Base-by-base conservation (phyloP, 768 basidiomycete species). In the Boletus reticuloceps region DNA sequence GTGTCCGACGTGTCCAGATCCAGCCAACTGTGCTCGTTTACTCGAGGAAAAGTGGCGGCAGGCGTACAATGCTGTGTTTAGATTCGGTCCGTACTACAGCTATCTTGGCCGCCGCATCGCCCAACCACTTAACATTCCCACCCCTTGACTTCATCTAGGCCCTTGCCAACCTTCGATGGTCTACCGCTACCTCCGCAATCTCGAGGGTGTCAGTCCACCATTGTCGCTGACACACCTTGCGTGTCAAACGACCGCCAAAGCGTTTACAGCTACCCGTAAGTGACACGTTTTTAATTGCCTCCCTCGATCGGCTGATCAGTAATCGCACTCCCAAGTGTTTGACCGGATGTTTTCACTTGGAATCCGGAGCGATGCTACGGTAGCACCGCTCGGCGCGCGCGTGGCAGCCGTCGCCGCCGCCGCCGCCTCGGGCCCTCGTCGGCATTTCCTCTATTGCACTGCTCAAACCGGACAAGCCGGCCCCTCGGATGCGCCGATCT, bases 21-120 rank as follows among this genome's bases (percentile, higher is more conserved):
- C 91, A 7, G 42, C 78, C 1, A 79, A 70, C 17, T 98, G 94
- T 66, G 95, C 94, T 17, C 83, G 86, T 13, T 72, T 90, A 6
- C 79, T 97, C 9, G 94, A 96, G 62, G 94, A 98, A 56, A 96
- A 95, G 68, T 98, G 94, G 93, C 77, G 84, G 40, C 90, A 91
- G 64, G 93, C 91, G 0, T 94, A 94, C 64, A 81, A 86, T 41
- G 83, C 91, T 19, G 86, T 93, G 9, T 91, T 92, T 69, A 83
- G 93, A 41, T 94, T 94, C 69, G 94, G 91, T 84, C 19, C 50
- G 62, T 58, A 25, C 22, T 36, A 16, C 31, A 7, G 8, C 22
- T 27, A 34, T 40, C 14, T 48, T 36, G 22, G 19, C 40, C 20
- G 5, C 38, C 50, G 27, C 6, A 16, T 37, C 42, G n/a, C 14